Evolutionary conservation across 2,329 filamentous ascomycete genomes (phyloP), one percentile per base, ranked within the genome.

Genomic region (Aspergillus novofumigatus): DNA sequence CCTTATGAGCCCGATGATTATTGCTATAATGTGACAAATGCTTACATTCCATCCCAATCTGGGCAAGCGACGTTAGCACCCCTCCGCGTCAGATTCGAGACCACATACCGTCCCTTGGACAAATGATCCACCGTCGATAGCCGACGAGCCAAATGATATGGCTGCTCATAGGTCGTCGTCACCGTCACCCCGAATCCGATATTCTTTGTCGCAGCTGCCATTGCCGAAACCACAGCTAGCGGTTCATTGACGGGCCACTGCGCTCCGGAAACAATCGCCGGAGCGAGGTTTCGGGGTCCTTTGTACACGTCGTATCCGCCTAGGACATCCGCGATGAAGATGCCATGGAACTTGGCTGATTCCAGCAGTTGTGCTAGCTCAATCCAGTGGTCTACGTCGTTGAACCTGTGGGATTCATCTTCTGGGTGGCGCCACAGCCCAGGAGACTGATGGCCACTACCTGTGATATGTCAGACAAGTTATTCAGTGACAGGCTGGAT

Each of bases 221-320:
- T 87, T 2, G 86, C 85, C 2, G 86, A 79, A 0, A 89, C 77
- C 2, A 86, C 79, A 1, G 82, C 80, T 1, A 89, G 66, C 0
- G 86, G 86, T 67, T 90, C 86, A 58, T 87, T 88, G n/a, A 89
- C 84, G 0, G 87, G 87, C 81, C 85, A 89, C 69, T 90, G 87
- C 0, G 86, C 84, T 1, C 85, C 87, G 0, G 84, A 83, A 0
- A 79, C 69, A 51, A 88, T 81, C 0, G 85, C 83, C 0, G 86
- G 81, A 3, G 81, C 79, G 2, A 89, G 76, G 58, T 83, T 86
- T 3, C 77, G 72, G 0, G 83, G 83, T 0, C 85, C 81, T 58
- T 84, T 84, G 72, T 88, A 90, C 4, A 89, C 85, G 74, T 90
- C 86, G 66, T 89, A 89, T 5, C 84, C 84, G 3, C 84, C 81